Evolutionary conservation across 345 rosid species (phyloP).

Genomic region (Kernera saxatilis): DNA sequence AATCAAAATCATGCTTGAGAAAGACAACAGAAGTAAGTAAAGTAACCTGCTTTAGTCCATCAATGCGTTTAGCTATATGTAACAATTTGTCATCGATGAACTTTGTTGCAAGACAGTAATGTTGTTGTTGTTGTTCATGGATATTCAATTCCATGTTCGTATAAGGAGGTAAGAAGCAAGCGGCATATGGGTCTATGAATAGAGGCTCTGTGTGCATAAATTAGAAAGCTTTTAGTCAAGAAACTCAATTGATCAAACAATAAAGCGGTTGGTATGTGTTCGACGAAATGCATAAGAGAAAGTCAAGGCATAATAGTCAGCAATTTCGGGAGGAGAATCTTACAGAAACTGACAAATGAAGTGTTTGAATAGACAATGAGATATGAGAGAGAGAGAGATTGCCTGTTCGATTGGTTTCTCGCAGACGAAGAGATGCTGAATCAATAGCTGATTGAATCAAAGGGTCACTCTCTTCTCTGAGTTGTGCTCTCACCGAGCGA

Average conservation of each 20-base stretch:
- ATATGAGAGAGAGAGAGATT: background rate
- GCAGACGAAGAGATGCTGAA: slow-evolving; percentile 75
- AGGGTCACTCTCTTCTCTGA: slow-evolving; percentile 47
- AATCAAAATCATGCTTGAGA: background rate
- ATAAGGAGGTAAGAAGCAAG: slow-evolving; percentile 59
- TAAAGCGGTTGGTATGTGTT: background rate
- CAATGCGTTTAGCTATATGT: slow-evolving; percentile 45
- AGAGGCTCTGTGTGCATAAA: slow-evolving; percentile 60
- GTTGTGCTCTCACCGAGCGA: slow-evolving; percentile 34
- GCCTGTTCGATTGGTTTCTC: slow-evolving; percentile 71
- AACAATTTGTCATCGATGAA: slow-evolving; percentile 81
- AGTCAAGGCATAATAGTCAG: background rate
- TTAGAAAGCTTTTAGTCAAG: background rate
- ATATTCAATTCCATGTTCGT: slow-evolving; percentile 41
- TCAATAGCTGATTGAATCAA: slow-evolving; percentile 50
- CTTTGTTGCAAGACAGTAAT: slow-evolving; percentile 73
- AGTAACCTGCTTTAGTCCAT: slow-evolving; percentile 80
- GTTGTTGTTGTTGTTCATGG: slow-evolving; percentile 30
- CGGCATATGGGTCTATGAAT: slow-evolving; percentile 77
- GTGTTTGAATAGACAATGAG: background rate
- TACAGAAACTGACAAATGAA: background rate
- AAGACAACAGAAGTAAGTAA: background rate
- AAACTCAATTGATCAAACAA: background rate
- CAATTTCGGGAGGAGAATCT: background rate
- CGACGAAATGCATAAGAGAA: slow-evolving; percentile 15